phyloP scores from a whole-genome alignment of 2,329 filamentous ascomycete species.

The Stachybotrys chartarum region DNA sequence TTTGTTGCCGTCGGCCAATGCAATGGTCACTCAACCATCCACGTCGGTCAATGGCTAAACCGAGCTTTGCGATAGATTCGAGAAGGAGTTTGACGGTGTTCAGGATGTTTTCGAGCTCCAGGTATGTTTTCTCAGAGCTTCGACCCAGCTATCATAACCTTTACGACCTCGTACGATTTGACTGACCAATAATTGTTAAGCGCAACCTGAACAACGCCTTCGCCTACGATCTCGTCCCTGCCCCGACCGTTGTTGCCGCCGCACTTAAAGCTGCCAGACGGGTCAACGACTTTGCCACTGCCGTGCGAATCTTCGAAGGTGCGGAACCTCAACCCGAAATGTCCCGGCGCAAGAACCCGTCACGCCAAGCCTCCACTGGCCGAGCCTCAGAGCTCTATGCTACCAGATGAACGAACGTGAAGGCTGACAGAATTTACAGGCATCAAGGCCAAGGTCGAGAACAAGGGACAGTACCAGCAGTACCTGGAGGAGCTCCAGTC shows the following conservation, averaged over 20 bases:
- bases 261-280: slow-evolving; percentile 89
- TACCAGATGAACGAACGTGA: background rate
- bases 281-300: slow-evolving; percentile 98
- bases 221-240: slow-evolving; percentile 98
- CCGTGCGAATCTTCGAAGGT: slow-evolving; percentile 98
- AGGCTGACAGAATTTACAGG: slow-evolving; percentile 44
- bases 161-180: slow-evolving; percentile 15
- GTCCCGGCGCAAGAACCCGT: too few relatives aligned
- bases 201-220: slow-evolving; percentile 99
- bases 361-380: background rate
- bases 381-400: background rate
- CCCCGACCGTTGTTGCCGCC: slow-evolving; percentile 80
- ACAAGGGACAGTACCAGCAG: slow-evolving; percentile 93
- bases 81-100: slow-evolving; percentile 97
- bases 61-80: slow-evolving; percentile 59
- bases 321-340: slow-evolving; percentile 26
- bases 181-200: slow-evolving; percentile 26
- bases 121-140: slow-evolving; percentile 49
- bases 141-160: background rate
- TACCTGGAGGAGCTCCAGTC: slow-evolving; percentile 91
- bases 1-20: slow-evolving; percentile 1
- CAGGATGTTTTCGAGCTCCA: slow-evolving; percentile 99
- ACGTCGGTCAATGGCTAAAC: slow-evolving; percentile 19
- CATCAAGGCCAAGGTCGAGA: slow-evolving; percentile 99
- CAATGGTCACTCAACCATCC: background rate